phyloP scores from a whole-genome alignment of 2,329 filamentous ascomycete species.

The Boeremia lycopersici region DNA sequence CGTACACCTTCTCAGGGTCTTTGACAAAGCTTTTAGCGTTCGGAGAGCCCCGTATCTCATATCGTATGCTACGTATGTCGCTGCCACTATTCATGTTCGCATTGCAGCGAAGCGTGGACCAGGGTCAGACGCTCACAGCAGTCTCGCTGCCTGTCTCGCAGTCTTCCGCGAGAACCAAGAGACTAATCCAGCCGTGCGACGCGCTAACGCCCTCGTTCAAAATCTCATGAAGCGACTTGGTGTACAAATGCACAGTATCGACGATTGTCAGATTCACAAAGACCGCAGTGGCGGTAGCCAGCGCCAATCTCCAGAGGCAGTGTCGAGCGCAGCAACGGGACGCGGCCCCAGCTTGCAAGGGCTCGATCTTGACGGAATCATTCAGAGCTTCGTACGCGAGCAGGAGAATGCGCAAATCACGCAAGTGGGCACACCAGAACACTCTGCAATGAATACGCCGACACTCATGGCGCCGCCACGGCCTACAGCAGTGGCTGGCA shows the following conservation, averaged over 20 bases:
- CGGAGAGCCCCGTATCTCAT: conserved; percentile 59
- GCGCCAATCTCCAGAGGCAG: conserved; percentile 9
- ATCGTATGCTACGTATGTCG: conserved; percentile 62
- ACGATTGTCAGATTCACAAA: conserved; percentile 27
- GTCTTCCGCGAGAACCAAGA: conserved; percentile 58
- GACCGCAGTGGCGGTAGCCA: conserved; percentile 3
- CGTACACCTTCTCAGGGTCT: conserved; percentile 51
- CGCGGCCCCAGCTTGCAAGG: conserved; percentile 34
- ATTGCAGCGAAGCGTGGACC: conserved; percentile 53
- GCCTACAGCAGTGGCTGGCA: neutral
- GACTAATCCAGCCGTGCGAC: conserved; percentile 57
- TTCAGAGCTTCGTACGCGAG: conserved; percentile 51
- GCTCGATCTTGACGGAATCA: conserved; percentile 52
- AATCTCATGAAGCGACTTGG: conserved; percentile 55
- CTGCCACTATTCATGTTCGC: conserved; percentile 59
- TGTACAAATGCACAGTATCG: conserved; percentile 20
- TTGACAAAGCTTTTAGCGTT: conserved; percentile 55
- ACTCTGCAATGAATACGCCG: conserved; percentile 1
- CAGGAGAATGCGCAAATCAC: conserved; percentile 25
- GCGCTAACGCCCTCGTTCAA: conserved; percentile 54
- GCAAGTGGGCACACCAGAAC: conserved; percentile 11
- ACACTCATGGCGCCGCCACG: conserved; percentile 13
- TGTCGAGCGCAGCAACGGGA: conserved; percentile 14
- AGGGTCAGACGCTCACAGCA: conserved; percentile 46
- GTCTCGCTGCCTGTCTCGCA: conserved; percentile 52